Evolutionary conservation across 768 basidiomycete species (phyloP).

Genomic region (Russula brevipes): DNA sequence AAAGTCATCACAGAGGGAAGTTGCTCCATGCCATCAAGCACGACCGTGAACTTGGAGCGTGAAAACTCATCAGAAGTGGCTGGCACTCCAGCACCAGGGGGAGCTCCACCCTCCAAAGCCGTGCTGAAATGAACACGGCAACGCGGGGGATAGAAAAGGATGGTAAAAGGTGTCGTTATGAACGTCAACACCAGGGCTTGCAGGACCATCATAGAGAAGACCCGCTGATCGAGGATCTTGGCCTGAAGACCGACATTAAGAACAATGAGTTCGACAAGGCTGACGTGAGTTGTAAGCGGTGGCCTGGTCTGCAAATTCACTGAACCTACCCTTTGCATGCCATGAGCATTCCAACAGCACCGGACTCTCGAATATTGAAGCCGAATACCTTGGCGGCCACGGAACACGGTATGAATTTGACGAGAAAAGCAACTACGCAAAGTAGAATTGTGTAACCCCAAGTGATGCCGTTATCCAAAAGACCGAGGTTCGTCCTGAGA

Average conservation of each 20-base stretch:
- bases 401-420: conserved; percentile 74
- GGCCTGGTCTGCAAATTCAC: not conserved
- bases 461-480: conserved; percentile 65
- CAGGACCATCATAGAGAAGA: conserved; percentile 89
- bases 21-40: conserved; percentile 79
- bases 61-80: conserved; percentile 32
- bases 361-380: conserved; percentile 70
- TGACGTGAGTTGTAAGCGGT: conserved; percentile 26
- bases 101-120: conserved; percentile 16
- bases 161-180: conserved; percentile 78
- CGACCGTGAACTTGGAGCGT: conserved; percentile 61
- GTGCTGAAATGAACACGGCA: conserved; percentile 41
- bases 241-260: conserved; percentile 82
- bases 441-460: conserved; percentile 82
- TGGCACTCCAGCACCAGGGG: conserved; percentile 7
- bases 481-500: conserved; percentile 70
- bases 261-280: conserved; percentile 83
- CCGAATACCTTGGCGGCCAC: conserved; percentile 52
- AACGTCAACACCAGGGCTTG: conserved; percentile 73
- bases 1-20: conserved; percentile 79
- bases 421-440: conserved; percentile 65
- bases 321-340: conserved; percentile 73
- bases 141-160: conserved; percentile 67
- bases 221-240: conserved; percentile 52
- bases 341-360: conserved; percentile 85